These are phyloP conservation scores for Deakozyma indianensis DNA, from an alignment of 805 yeast genomes.

Conservation along the genomic window DNA sequence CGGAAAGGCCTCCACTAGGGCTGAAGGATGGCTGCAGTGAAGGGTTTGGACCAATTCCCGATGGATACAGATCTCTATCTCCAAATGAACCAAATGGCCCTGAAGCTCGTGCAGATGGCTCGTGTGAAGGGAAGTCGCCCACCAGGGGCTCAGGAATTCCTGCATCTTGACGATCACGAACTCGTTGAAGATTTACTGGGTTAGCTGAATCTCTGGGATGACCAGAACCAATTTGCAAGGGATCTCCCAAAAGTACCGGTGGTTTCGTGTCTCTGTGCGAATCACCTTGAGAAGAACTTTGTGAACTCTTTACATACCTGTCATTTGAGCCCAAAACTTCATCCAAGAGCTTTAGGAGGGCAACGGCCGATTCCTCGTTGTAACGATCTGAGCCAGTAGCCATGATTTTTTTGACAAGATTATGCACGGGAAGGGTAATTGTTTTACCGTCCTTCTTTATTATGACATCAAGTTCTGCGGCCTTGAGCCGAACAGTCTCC, in stretches of 20 bases:
- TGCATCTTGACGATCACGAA: neutral
- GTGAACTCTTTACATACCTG: neutral
- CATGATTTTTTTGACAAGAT: neutral
- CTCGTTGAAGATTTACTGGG: neutral
- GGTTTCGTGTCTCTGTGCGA: too few relatives aligned
- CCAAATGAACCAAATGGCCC: constrained; percentile 16
- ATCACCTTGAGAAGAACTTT: neutral
- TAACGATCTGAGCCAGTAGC: neutral
- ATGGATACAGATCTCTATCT: constrained; percentile 21
- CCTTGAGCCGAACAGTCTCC: neutral
- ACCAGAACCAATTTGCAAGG: neutral
- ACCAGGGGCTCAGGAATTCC: neutral
- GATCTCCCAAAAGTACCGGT: neutral
- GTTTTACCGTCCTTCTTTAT: neutral
- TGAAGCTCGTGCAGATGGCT: constrained; percentile 3
- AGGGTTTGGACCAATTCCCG: constrained; percentile 21
- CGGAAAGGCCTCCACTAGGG: constrained; percentile 6
- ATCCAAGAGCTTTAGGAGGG: neutral
- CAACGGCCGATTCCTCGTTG: neutral
- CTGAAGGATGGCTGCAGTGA: constrained; percentile 18
- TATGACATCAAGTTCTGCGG: neutral
- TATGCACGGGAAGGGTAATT: neutral
- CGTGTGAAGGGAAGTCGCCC: neutral
- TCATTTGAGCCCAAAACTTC: neutral
- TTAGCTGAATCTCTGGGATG: neutral